These are phyloP conservation scores for Suhomyces prunicola DNA, from an alignment of 805 yeast genomes.

Conservation along the genomic window DNA sequence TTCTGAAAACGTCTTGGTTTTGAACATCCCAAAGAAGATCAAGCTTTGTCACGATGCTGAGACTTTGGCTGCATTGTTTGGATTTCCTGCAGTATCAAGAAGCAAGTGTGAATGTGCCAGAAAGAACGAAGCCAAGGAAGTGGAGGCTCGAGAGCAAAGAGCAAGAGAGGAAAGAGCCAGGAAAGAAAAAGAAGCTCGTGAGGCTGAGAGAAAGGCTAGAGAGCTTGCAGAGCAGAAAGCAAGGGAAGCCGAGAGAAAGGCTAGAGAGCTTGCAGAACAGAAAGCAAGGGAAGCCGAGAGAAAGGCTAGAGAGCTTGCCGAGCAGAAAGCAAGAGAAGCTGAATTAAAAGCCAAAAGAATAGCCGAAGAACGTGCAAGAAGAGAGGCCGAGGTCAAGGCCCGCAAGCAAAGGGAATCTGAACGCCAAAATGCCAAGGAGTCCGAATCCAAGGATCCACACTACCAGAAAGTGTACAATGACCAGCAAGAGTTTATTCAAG, in stretches of 20 bases:
- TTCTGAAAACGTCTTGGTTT: constrained; percentile 29
- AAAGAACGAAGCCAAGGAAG: constrained; percentile 3
- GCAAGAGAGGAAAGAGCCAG: constrained; percentile 5
- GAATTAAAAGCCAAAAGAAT: constrained; percentile 6
- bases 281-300: constrained; percentile 8
- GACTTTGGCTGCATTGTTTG: constrained; percentile 8
- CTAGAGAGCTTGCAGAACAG: constrained; percentile 4
- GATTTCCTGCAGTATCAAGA: neutral
- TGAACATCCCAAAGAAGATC: constrained; percentile 33
- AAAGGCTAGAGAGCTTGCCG: constrained; percentile 2
- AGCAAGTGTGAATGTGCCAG: constrained; percentile 1
- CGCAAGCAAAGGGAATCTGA: constrained; percentile 4
- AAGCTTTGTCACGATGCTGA: constrained; percentile 14
- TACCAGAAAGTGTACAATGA: constrained; percentile 11
- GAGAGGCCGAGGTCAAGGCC: constrained; percentile 8
- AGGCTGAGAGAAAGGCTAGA: constrained; percentile 1
- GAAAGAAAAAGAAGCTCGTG: constrained; percentile 1
- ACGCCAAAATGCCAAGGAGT: neutral
- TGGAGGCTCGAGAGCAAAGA: constrained; percentile 1
- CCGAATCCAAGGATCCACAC: constrained; percentile 2
- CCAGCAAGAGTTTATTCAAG: constrained; percentile 17
- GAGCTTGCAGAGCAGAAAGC: constrained; percentile 7
- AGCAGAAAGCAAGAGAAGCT: neutral
- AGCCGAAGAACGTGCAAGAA: constrained; percentile 13
- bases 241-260: constrained; percentile 6